Base-by-base conservation (phyloP, 2,329 filamentous ascomycete genomes). In the Colletotrichum scovillei region DNA sequence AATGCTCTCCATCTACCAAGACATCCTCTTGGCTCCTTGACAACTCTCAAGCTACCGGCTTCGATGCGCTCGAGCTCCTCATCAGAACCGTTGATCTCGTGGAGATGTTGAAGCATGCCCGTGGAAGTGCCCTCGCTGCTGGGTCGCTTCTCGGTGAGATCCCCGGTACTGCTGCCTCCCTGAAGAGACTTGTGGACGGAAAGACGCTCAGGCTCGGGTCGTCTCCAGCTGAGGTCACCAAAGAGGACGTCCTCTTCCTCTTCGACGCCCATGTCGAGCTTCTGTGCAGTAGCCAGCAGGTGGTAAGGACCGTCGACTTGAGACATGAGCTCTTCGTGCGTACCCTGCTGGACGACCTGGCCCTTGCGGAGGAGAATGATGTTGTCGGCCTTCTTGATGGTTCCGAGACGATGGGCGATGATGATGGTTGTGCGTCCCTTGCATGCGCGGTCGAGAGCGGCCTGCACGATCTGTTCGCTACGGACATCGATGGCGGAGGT, bases 401-500 rank as follows among this genome's bases (percentile, higher is more conserved):
- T 89, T 0, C 85, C 86, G 3, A 89, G 80, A 3, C 87, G 80
- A 78, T 89, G 88, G 0, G 90, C 90, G 58, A 92, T 90, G 16
- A 89, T 84, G 63, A 92, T 88, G 0, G 89, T 91, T 0, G 90
- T 92, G 19, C 89, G 83, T 35, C 86, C 84, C 55, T 82, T 80
- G 0, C 88, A 88, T 0, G 90, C 82, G 5, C 82, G 81, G 68
- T 85, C 84, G 28, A 89, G 82, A 0, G 87, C 87, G 30, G 82
- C 79, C 69, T 89, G 88, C 1, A 89, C 87, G 42, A 86, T 82
- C 5, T 82, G 64, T 77, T 92, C 90, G 59, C 86, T 90, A 2
- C 85, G 84, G 16, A 89, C 90, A 77, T 92, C 90, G 0, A 92
- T 83, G 1, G 90, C 86, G 0, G 89, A 86, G 1, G 90, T 92